Conservation (phyloP, 306 rosid species). For the Dryas drummondii region DNA sequence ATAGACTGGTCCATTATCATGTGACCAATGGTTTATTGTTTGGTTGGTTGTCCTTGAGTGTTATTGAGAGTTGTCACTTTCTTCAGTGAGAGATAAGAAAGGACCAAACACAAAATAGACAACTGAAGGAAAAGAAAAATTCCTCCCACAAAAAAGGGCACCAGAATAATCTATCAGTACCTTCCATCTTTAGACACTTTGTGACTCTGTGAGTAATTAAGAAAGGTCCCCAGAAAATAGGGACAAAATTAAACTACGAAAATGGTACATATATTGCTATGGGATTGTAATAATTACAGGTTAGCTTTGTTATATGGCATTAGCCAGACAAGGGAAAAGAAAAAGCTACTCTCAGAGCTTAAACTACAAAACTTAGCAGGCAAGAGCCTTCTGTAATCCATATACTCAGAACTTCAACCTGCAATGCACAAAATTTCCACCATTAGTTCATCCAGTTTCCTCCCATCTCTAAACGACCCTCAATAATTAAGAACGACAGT, state of each 20-base stretch:
- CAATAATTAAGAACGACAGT: neutral
- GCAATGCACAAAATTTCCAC: constrained; percentile 34
- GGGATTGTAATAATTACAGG: constrained; percentile 41
- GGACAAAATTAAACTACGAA: neutral
- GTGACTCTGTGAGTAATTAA: neutral
- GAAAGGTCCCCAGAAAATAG: neutral
- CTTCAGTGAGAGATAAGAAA: no score
- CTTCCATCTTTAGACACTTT: constrained; percentile 1
- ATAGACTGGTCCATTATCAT: no score
- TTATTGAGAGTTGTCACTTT: neutral
- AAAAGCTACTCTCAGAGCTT: constrained; percentile 32
- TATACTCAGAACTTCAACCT: constrained; percentile 41
- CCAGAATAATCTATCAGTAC: neutral
- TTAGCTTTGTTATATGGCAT: constrained; percentile 44
- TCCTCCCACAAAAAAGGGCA: constrained; percentile 1
- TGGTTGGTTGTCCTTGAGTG: neutral
- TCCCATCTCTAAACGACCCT: constrained; percentile 18
- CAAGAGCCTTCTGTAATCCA: constrained; percentile 24
- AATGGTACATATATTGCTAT: constrained; percentile 18
- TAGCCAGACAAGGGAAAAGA: constrained; percentile 21
- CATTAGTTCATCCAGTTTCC: constrained; percentile 25
- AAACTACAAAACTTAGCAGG: constrained; percentile 54
- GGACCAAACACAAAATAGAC: no score
- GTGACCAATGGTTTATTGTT: no score
- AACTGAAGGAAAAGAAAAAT: no score